Evolutionary conservation across 2,329 filamentous ascomycete genomes (phyloP).

Genomic region (Juglanconis oblonga): DNA sequence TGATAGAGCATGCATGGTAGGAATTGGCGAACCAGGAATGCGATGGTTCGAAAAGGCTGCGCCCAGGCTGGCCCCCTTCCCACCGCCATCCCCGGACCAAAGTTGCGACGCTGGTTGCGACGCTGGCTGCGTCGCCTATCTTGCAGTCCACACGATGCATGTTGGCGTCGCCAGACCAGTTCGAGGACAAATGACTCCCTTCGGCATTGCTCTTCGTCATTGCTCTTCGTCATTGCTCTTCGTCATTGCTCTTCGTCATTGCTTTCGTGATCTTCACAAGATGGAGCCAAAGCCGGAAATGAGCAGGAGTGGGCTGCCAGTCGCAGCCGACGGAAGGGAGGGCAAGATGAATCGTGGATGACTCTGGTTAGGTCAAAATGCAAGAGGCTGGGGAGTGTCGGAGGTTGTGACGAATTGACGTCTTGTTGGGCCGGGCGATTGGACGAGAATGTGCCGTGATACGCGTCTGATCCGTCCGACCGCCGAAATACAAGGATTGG

Average conservation of each 20-base stretch:
- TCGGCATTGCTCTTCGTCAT: too few relatives aligned
- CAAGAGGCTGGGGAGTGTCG: constrained; percentile 7
- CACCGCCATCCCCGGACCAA: neutral
- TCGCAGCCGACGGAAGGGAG: neutral
- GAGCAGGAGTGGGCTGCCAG: constrained; percentile 8
- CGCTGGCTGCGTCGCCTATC: neutral
- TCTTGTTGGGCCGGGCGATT: constrained; percentile 10
- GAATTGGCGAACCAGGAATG: constrained; percentile 8
- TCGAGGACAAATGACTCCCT: neutral
- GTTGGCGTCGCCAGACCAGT: neutral
- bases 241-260: too few relatives aligned
- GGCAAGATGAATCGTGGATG: constrained; percentile 10
- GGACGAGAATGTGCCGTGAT: constrained; percentile 11
- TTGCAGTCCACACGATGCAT: neutral
- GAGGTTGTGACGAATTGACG: constrained; percentile 7
- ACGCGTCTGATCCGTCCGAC: constrained; percentile 12
- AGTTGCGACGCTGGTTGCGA: neutral
- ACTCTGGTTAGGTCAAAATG: constrained; percentile 1
- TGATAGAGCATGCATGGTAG: neutral
- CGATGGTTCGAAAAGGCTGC: neutral
- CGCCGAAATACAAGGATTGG: neutral
- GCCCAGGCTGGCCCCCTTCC: constrained; percentile 3
- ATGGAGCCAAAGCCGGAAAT: neutral
- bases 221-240: too few relatives aligned
- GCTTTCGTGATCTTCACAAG: too few relatives aligned